Base-by-base conservation (phyloP, 139 green algal genomes). In the Spirogloea muscicola region DNA sequence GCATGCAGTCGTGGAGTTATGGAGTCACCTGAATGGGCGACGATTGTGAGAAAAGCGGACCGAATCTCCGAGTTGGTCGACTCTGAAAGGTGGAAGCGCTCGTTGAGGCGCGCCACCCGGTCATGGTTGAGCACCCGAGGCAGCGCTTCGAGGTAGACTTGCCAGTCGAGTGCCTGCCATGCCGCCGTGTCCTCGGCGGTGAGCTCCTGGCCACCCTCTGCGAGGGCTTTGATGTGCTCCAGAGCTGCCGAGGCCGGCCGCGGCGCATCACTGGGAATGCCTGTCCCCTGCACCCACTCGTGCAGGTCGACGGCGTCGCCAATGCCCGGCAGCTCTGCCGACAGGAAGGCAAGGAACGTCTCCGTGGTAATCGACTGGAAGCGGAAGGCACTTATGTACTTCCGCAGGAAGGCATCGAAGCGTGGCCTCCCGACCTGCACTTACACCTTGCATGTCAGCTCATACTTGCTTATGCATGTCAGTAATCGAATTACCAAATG, bases 401-500 rank as follows among this genome's bases (percentile, higher is more conserved):
- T 55, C 9, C 25, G 25, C 21, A 81, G 58, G 42, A 81, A 81
- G 18, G 34, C 60, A 36, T 82, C 72, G 38, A 77, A 76, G 9
- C 42, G 41, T 9, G 33, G 1, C 3, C 57, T 9, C 21, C 71
- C 72, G 13, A 82, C 59, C n/a, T 67, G 41, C 5, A 84, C 81
- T 84, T 95, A 80, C 3, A 96, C 75, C 67, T 91, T 90, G 74
- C 57, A 18, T n/a, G n/a, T n/a, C n/a, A n/a, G n/a, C n/a, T n/a
- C n/a, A n/a, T n/a, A n/a, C n/a, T n/a, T n/a, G n/a, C n/a, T n/a
- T n/a, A n/a, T n/a, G n/a, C n/a, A n/a, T n/a, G n/a, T n/a, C n/a
- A n/a, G n/a, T n/a, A n/a, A n/a, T n/a, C n/a, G n/a, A n/a, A n/a
- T n/a, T n/a, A n/a, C n/a, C n/a, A n/a, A n/a, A n/a, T n/a, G n/a